Conservation (phyloP, 2,329 filamentous ascomycete genomes). For the Aquanectria penicillioides region DNA sequence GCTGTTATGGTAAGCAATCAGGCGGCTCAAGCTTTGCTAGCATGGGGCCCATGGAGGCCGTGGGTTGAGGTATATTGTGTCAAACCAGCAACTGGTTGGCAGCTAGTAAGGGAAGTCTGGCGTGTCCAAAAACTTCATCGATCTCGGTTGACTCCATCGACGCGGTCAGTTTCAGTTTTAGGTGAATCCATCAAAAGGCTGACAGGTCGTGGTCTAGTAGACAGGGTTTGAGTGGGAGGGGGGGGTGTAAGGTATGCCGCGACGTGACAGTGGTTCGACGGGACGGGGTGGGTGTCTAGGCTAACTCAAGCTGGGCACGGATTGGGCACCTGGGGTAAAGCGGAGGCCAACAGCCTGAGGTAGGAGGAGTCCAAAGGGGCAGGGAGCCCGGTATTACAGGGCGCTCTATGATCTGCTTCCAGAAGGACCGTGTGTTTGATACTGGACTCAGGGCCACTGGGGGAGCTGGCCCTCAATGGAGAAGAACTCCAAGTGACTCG, state of each 20-base stretch:
- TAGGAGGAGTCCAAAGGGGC: slow-evolving; percentile 29
- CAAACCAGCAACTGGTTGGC: slow-evolving; percentile 23
- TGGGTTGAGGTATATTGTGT: slow-evolving; percentile 11
- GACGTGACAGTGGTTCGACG: slow-evolving; percentile 39
- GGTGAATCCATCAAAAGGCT: slow-evolving; percentile 35
- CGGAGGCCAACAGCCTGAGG: slow-evolving; percentile 28
- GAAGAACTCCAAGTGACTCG: too few relatives aligned
- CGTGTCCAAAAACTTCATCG: slow-evolving; percentile 23
- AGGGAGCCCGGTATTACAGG: slow-evolving; percentile 33
- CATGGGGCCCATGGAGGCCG: slow-evolving; percentile 14
- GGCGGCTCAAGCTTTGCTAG: slow-evolving; percentile 16
- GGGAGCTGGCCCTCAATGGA: slow-evolving; percentile 16
- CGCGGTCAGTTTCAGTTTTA: slow-evolving; percentile 41
- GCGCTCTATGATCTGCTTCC: slow-evolving; percentile 33
- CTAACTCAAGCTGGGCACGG: slow-evolving; percentile 30
- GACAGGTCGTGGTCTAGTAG: slow-evolving; percentile 25
- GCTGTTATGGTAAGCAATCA: slow-evolving; percentile 20
- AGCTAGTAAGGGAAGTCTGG: slow-evolving; percentile 10
- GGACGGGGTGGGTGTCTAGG: slow-evolving; percentile 12
- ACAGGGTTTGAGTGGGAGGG: slow-evolving; percentile 19
- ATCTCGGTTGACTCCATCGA: slow-evolving; percentile 31
- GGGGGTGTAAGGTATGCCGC: slow-evolving; percentile 9
- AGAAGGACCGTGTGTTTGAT: slow-evolving; percentile 30
- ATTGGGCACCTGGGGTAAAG: slow-evolving; percentile 42
- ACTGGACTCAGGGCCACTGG: slow-evolving; percentile 21